Evolutionary conservation across 1,284 basidiomycete species (phyloP).

Genomic region (Cryptococcus sp.): DNA sequence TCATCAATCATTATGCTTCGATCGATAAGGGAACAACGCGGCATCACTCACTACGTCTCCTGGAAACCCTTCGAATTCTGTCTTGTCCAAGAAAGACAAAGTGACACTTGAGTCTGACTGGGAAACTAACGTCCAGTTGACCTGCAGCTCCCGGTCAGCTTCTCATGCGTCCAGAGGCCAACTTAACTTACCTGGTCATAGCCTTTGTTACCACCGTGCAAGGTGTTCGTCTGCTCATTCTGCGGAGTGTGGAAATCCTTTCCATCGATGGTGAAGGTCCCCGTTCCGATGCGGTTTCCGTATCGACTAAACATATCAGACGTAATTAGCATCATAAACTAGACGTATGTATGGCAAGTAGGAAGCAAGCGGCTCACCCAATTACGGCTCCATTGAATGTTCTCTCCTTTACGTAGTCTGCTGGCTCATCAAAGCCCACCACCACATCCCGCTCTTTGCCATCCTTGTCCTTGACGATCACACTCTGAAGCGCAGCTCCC

Average conservation of each 20-base stretch:
- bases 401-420: background rate
- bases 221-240: conserved; percentile 4
- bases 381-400: conserved; percentile 7
- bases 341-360: background rate
- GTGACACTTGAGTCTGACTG: conserved; percentile 2
- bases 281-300: conserved; percentile 3
- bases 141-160: too few species aligned
- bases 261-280: conserved; percentile 4
- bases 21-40: background rate
- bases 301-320: conserved; percentile 1
- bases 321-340: too few species aligned
- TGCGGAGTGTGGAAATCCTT: background rate
- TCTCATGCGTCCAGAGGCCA: background rate
- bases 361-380: background rate
- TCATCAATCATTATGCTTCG: too few species aligned
- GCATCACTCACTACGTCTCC: conserved; percentile 6
- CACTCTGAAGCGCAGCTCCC: conserved; percentile 3
- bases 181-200: background rate
- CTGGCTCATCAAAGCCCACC: conserved; percentile 5
- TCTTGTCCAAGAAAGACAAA: background rate
- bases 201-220: conserved; percentile 7
- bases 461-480: conserved; percentile 4
- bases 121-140: background rate
- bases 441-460: conserved; percentile 2
- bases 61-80: conserved; percentile 5